phyloP scores from a whole-genome alignment of 176 grass and related monocot genomes.

The Avena sativa region DNA sequence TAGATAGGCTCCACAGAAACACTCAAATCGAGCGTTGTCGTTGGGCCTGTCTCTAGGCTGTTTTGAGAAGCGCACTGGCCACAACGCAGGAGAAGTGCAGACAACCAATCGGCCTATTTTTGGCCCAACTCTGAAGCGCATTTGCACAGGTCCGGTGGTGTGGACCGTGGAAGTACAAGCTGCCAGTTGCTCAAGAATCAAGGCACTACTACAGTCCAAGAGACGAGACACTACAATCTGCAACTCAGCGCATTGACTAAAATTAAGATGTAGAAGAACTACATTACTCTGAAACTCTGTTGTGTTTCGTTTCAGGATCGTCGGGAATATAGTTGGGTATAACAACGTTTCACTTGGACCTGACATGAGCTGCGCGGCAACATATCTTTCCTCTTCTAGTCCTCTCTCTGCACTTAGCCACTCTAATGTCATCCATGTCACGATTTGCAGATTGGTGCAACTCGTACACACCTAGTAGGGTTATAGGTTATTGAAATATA shows the following conservation, averaged over 20 bases:
- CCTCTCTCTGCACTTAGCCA: background rate
- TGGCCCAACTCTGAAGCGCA: background rate
- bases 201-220: background rate
- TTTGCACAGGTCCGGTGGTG: background rate
- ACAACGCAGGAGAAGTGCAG: no score
- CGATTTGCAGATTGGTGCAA: background rate
- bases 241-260: background rate
- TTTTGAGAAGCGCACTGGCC: no score
- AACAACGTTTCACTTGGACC: background rate
- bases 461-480: background rate
- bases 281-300: background rate
- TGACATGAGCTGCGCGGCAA: background rate
- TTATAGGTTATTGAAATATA: no score
- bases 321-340: no score
- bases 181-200: background rate
- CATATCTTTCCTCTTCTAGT: background rate
- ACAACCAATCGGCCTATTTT: no score
- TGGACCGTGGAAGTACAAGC: background rate
- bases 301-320: no score
- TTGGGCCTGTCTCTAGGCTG: no score
- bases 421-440: background rate
- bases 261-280: background rate
- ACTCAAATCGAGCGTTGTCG: no score
- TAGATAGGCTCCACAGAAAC: no score
- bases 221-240: background rate